Base-by-base conservation (phyloP, 2,329 filamentous ascomycete genomes). In the Coniochaeta ligniaria region DNA sequence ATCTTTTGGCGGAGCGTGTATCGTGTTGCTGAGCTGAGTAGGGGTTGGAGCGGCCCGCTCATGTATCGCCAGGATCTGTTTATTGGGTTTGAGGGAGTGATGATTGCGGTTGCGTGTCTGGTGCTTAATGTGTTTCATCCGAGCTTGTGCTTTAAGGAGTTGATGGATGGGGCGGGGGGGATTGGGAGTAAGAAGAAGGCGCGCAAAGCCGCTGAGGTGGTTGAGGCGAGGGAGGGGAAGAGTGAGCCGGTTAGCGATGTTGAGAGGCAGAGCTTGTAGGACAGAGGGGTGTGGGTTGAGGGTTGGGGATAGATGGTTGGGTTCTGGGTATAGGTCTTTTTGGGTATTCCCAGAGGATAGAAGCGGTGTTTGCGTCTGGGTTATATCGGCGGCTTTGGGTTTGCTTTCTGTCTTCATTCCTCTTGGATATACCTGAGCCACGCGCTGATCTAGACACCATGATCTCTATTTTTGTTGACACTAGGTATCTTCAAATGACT, bases 1-100 rank as follows among this genome's bases (percentile, higher is more conserved):
- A 85, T 91, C 67, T 82, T 90, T 63, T 82, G 83, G 66, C 78
- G 88, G 9, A 86, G 82, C 64, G 81, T 85, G 47, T 91, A 85
- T 72, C 81, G 88, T 60, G 82, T 89, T 24, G 83, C 82, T 0
- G 87, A 91, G 77, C 73, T 91, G 64, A 83, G 80, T 63, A 76
- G 82, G 59, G 88, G 88, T 1, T 91, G 85, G 82, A 72, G 68
- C 3, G 86, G 86, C 0, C 71, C 77, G 24, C 71, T 90, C 66
- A 87, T 87, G 69, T 71, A 68, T 36, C 71, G 81, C 41, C 76
- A 87, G 73, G 74, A 73, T 41, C 73, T 83, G 60, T 87, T 87
- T 68, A 78, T 86, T 62, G 80, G 73, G 6, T 79, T 87, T 59
- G 84, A 87, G 75, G 81, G 83, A 52, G 73, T 78, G 50, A 76